Percentiles rank a stretch among this genome's conserved stretches.
Conservation (phyloP, 306 rosid species). For the Casuarina equisetifolia region DNA sequence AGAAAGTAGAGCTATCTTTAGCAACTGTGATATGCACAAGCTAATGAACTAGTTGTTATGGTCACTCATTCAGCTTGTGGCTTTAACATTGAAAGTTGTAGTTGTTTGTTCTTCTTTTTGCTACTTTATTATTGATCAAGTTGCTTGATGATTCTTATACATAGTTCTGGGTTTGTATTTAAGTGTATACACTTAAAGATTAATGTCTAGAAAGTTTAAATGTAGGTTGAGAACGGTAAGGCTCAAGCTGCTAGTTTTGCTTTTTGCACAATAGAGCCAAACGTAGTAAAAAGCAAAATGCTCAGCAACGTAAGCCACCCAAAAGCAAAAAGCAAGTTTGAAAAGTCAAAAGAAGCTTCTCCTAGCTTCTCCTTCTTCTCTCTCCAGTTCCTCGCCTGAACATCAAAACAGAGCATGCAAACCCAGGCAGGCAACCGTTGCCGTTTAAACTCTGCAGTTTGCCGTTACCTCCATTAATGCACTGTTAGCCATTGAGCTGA, state of each 20-base stretch:
- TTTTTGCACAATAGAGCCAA: conserved; percentile 97
- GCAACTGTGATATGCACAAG: neutral
- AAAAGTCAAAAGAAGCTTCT: no score
- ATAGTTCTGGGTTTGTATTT: conserved; percentile 13
- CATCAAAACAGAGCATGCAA: no score
- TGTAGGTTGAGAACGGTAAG: conserved; percentile 95
- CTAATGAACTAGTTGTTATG: neutral
- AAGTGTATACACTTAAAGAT: neutral
- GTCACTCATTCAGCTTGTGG: neutral
- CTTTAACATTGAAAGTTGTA: neutral
- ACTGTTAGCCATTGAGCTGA: no score
- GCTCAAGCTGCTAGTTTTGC: conserved; percentile 99
- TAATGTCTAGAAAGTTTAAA: conserved; percentile 24
- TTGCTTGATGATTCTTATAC: conserved; percentile 16
- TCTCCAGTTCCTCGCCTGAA: no score
- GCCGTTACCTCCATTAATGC: no score
- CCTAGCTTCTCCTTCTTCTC: no score
- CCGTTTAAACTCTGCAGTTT: no score
- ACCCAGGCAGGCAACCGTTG: no score
- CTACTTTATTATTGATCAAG: neutral
- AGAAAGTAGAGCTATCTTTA: neutral
- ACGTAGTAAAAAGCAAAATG: conserved; percentile 1
- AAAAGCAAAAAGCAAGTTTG: no score
- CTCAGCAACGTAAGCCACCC: no score
- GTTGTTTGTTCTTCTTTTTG: neutral